Evolutionary conservation across 2,329 filamentous ascomycete genomes (phyloP).

Genomic region (Alternaria sp.): DNA sequence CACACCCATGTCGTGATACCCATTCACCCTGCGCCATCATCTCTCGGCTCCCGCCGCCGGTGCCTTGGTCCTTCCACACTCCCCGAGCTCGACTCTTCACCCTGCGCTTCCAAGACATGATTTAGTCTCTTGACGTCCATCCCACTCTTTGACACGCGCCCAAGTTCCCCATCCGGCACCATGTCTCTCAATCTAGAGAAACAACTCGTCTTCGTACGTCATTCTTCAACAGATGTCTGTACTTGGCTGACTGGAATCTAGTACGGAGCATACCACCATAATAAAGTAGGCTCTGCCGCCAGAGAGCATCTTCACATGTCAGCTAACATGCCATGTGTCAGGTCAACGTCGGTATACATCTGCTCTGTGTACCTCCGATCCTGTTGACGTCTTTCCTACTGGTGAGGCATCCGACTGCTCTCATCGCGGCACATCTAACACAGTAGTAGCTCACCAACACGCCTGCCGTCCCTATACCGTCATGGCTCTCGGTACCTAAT

Average conservation of each 20-base stretch:
- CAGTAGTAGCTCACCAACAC: slow-evolving; percentile 61
- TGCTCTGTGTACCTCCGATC: slow-evolving; percentile 78
- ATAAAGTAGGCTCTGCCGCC: slow-evolving; percentile 59
- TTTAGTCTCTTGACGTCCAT: slow-evolving; percentile 23
- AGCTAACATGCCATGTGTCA: slow-evolving; percentile 44
- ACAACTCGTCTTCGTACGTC: slow-evolving; percentile 79
- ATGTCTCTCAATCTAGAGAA: slow-evolving; percentile 77
- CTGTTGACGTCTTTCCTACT: slow-evolving; percentile 74
- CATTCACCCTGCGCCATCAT: slow-evolving; percentile 27
- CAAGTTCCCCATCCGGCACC: slow-evolving; percentile 38
- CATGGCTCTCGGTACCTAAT: slow-evolving; percentile 61
- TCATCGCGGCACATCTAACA: slow-evolving; percentile 13
- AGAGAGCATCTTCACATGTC: slow-evolving; percentile 18
- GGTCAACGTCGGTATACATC: slow-evolving; percentile 80
- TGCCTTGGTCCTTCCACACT: slow-evolving; percentile 11
- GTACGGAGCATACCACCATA: slow-evolving; percentile 86
- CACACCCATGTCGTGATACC: slow-evolving; percentile 35
- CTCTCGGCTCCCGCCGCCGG: slow-evolving; percentile 23
- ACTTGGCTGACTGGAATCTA: slow-evolving; percentile 47
- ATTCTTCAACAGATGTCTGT: slow-evolving; percentile 6
- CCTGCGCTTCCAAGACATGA: slow-evolving; percentile 35
- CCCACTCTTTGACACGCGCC: slow-evolving; percentile 33
- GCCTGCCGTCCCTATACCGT: slow-evolving; percentile 60
- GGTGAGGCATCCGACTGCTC: slow-evolving; percentile 57
- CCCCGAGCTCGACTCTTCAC: not conserved